These are phyloP conservation scores for Mycotypha africana DNA, from an alignment of 371 early-diverging fungal genomes.

Conservation along the genomic window DNA sequence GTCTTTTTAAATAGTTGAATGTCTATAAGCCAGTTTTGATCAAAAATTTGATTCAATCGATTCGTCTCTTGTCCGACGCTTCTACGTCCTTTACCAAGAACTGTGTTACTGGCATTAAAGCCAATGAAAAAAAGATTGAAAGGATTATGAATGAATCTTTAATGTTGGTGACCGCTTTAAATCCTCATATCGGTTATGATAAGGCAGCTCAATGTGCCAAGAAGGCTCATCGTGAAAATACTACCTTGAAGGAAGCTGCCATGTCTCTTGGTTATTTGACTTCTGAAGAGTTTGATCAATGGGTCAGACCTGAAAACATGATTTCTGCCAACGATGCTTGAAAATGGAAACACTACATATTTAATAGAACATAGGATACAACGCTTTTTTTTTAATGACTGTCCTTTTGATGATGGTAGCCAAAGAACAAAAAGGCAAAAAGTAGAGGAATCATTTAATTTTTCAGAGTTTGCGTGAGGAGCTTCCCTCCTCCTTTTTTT, in stretches of 20 bases:
- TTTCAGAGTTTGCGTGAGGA: too few relatives aligned
- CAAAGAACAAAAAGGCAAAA: too few relatives aligned
- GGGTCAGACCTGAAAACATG: conserved; percentile 86
- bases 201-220: conserved; percentile 82
- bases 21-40: conserved; percentile 93
- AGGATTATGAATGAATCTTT: conserved; percentile 69
- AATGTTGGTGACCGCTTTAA: conserved; percentile 89
- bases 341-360: too few relatives aligned
- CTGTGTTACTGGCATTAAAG: conserved; percentile 80
- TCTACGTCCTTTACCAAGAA: conserved; percentile 73
- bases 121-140: conserved; percentile 73
- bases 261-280: conserved; percentile 71
- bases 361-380: too few relatives aligned
- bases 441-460: too few relatives aligned
- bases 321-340: conserved; percentile 36
- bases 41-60: conserved; percentile 79
- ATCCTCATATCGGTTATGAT: conserved; percentile 80
- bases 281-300: conserved; percentile 76
- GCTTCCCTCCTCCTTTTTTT: too few relatives aligned
- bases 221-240: conserved; percentile 86
- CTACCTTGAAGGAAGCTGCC: conserved; percentile 77
- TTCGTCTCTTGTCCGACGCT: conserved; percentile 75
- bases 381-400: background rate
- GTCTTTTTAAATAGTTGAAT: conserved; percentile 56
- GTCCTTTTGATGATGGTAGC: too few relatives aligned